Percentiles rank a stretch among this genome's conserved stretches.
These are phyloP conservation scores for Pseudopyricularia javanii DNA, from an alignment of 2,329 filamentous ascomycete genomes.

Conservation along the genomic window DNA sequence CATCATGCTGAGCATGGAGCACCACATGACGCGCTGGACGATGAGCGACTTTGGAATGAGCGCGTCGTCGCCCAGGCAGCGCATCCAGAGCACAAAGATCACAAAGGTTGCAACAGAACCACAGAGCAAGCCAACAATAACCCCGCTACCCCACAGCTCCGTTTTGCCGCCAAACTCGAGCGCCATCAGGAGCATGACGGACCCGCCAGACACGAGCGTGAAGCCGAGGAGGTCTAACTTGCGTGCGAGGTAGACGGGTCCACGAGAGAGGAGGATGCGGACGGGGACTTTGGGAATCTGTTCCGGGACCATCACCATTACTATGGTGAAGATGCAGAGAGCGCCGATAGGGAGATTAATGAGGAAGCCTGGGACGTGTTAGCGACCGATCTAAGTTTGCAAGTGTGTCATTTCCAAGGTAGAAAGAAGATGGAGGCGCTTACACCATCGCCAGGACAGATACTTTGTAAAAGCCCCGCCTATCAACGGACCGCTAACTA, in stretches of 20 bases:
- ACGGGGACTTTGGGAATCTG: neutral
- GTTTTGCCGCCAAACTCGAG: conserved; percentile 36
- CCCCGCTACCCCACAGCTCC: conserved; percentile 29
- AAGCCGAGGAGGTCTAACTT: conserved; percentile 31
- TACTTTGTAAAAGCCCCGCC: conserved; percentile 26
- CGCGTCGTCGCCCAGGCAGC: conserved; percentile 13
- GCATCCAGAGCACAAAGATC: conserved; percentile 31
- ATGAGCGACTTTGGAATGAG: conserved; percentile 15
- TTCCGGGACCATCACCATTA: conserved; percentile 6
- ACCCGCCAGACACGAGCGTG: conserved; percentile 26
- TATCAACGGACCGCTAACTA: conserved; percentile 32
- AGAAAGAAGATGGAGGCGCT: neutral
- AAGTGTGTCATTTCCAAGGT: neutral
- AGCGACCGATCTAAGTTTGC: neutral
- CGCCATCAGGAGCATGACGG: conserved; percentile 29
- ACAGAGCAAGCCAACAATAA: conserved; percentile 8
- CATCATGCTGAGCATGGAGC: conserved; percentile 9
- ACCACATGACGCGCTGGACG: conserved; percentile 10
- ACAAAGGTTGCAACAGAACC: conserved; percentile 20
- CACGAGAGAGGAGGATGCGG: neutral
- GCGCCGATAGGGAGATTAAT: conserved; percentile 40
- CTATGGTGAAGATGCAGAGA: conserved; percentile 17
- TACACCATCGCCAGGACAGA: conserved; percentile 24
- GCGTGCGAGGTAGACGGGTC: neutral
- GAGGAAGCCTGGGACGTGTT: conserved; percentile 28